phyloP scores from a whole-genome alignment of 129 eudicot species.

The Tagetes patula region DNA sequence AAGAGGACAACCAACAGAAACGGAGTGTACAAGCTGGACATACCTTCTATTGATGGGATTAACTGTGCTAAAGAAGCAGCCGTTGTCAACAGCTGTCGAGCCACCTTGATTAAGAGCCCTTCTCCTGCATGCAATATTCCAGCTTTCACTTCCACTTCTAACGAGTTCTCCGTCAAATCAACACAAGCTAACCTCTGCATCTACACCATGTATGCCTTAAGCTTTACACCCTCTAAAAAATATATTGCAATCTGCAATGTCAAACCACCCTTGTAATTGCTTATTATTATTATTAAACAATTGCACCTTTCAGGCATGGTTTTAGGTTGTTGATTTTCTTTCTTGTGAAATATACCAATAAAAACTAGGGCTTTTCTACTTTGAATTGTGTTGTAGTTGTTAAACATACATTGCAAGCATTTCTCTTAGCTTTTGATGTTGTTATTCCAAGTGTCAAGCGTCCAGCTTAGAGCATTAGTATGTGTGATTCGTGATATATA shows the following conservation, averaged over 20 bases:
- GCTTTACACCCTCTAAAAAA: constrained; percentile 64
- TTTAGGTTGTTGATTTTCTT: too few relatives aligned
- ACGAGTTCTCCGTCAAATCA: constrained; percentile 68
- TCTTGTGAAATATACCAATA: too few relatives aligned
- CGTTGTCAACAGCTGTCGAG: constrained; percentile 63
- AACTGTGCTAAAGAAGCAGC: constrained; percentile 72
- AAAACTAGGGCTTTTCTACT: too few relatives aligned
- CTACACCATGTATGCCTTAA: constrained; percentile 68
- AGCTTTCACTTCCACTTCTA: constrained; percentile 58
- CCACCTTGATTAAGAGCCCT: constrained; percentile 51
- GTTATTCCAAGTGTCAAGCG: too few relatives aligned
- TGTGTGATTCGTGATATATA: too few relatives aligned
- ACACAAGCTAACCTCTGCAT: constrained; percentile 65
- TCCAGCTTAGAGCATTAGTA: too few relatives aligned
- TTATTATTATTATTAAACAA: neutral
- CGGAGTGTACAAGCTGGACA: constrained; percentile 74
- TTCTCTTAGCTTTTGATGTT: too few relatives aligned
- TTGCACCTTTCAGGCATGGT: too few relatives aligned
- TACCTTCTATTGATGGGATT: constrained; percentile 84
- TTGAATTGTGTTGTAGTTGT: too few relatives aligned
- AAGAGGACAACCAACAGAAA: constrained; percentile 80
- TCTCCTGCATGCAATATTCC: constrained; percentile 69
- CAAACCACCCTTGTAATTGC: constrained; percentile 7
- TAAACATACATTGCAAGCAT: too few relatives aligned
- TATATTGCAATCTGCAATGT: constrained; percentile 55